phyloP scores from a whole-genome alignment of 257 asterid genomes.

The Solanum stenotomum region DNA sequence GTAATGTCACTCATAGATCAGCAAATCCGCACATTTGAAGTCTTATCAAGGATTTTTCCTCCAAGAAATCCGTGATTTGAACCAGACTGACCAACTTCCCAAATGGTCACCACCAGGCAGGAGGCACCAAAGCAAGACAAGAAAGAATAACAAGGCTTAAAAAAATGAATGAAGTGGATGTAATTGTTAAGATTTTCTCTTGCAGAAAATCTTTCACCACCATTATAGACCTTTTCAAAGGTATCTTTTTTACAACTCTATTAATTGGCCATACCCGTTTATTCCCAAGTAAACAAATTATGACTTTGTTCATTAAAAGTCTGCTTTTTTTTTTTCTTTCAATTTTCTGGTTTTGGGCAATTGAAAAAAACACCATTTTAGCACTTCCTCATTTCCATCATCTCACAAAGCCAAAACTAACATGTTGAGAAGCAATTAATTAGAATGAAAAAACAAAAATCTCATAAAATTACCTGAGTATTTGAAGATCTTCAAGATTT shows the following conservation, averaged over 20 bases:
- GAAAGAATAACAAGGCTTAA: background rate
- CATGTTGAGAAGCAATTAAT: background rate
- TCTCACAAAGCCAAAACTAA: background rate
- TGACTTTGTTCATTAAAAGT: background rate
- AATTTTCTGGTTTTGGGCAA: background rate
- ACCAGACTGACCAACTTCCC: background rate
- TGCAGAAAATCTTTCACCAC: background rate
- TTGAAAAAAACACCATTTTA: background rate
- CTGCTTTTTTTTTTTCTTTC: background rate
- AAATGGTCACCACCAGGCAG: background rate
- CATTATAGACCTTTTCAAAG: background rate
- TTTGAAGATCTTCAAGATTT: slow-evolving; percentile 74
- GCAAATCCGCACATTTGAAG: background rate
- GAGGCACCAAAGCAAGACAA: background rate
- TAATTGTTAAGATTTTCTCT: background rate
- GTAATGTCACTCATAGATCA: background rate
- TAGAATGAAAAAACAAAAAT: background rate
- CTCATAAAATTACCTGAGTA: slow-evolving; percentile 47
- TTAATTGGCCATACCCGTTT: background rate
- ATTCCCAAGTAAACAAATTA: background rate
- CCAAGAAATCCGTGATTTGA: background rate
- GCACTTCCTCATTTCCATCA: background rate
- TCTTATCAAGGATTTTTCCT: background rate
- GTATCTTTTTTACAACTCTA: background rate
- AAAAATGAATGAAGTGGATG: background rate